A percentile compares a stretch with the other conserved stretches of the same genome.
phyloP scores from a whole-genome alignment of 768 basidiomycete genomes.

The Cystobasidium onofrii region DNA sequence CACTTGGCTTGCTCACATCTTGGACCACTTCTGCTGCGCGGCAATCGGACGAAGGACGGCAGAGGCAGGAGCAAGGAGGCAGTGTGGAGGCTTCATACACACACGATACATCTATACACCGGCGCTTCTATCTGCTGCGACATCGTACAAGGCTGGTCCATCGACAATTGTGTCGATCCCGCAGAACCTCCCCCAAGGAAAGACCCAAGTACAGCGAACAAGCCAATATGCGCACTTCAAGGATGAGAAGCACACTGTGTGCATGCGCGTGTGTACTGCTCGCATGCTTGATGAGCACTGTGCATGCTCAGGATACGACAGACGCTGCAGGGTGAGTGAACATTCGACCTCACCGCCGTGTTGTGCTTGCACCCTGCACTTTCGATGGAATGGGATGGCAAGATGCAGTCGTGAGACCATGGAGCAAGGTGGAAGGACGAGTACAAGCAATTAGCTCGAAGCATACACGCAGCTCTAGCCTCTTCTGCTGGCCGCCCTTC shows the following conservation, averaged over 20 bases:
- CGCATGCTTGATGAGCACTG: neutral
- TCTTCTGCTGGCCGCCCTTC: no score
- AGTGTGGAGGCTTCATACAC: neutral
- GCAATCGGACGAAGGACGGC: neutral
- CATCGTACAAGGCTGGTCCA: neutral
- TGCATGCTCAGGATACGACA: neutral
- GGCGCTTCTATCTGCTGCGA: neutral
- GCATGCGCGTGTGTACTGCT: neutral
- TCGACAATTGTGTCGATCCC: neutral
- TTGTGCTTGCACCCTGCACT: no score
- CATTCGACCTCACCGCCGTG: no score
- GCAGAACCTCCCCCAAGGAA: no score
- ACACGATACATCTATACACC: neutral
- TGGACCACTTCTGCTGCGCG: neutral
- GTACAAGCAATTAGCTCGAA: no score
- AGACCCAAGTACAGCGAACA: neutral
- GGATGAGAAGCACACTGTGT: neutral
- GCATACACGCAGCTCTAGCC: no score
- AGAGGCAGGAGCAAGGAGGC: no score
- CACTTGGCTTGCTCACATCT: neutral
- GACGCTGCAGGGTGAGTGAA: neutral
- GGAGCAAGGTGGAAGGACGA: no score
- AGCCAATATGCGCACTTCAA: neutral
- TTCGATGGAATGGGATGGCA: no score
- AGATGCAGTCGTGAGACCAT: no score